Conservation (phyloP, 2,329 filamentous ascomycete genomes). For the Mycosphaerella sp. region DNA sequence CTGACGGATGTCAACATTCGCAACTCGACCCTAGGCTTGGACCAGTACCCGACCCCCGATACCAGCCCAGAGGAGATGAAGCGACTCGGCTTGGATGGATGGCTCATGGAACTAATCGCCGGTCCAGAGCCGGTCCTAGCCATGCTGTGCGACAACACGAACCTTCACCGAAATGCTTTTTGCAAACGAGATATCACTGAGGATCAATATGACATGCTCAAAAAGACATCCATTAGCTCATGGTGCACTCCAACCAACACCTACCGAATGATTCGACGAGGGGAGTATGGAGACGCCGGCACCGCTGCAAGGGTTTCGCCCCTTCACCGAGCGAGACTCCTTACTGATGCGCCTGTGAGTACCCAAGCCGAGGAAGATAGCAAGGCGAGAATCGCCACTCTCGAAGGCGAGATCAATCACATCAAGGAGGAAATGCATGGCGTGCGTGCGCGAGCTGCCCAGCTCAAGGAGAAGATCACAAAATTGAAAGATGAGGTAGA, state of each 20-base stretch:
- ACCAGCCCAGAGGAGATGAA: constrained; percentile 51
- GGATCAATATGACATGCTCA: constrained; percentile 60
- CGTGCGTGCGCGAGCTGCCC: constrained; percentile 18
- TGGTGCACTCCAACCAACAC: constrained; percentile 64
- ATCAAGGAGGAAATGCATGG: constrained; percentile 35
- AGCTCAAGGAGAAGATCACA: constrained; percentile 20
- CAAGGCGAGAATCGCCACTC: constrained; percentile 44
- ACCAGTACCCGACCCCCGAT: constrained; percentile 48
- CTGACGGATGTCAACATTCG: constrained; percentile 67
- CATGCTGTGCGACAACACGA: constrained; percentile 73
- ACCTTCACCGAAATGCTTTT: constrained; percentile 63
- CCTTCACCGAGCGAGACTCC: constrained; percentile 58
- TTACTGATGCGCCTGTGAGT: constrained; percentile 74
- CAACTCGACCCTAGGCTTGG: constrained; percentile 51
- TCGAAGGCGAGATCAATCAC: constrained; percentile 36
- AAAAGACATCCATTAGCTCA: constrained; percentile 48
- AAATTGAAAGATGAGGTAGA: constrained; percentile 41
- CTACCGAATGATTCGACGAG: constrained; percentile 62
- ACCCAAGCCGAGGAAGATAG: constrained; percentile 56
- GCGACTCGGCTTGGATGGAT: constrained; percentile 65
- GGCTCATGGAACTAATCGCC: constrained; percentile 68
- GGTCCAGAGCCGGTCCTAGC: constrained; percentile 79
- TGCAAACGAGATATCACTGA: constrained; percentile 57
- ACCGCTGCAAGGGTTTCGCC: constrained; percentile 61
- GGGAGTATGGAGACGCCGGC: constrained; percentile 71